These are phyloP conservation scores for Pleurotus tuoliensis DNA, from an alignment of 768 basidiomycete genomes.

Conservation along the genomic window DNA sequence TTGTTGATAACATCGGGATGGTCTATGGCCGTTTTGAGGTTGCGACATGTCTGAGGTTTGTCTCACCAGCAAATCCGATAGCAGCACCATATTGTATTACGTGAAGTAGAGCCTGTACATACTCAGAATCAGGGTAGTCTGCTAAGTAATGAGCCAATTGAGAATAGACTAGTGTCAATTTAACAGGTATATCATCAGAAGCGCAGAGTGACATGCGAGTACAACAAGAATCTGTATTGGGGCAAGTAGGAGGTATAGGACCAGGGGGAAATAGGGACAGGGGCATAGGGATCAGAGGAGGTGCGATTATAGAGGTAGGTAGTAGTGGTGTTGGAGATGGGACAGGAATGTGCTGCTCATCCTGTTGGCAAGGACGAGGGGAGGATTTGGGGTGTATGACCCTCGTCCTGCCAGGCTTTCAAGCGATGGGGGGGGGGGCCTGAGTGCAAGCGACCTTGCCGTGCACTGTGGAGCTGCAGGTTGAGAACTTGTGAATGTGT, in stretches of 20 bases:
- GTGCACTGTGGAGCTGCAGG: neutral
- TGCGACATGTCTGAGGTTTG: slow-evolving; percentile 12
- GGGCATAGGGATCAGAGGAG: slow-evolving; percentile 1
- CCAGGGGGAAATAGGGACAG: slow-evolving; percentile 10
- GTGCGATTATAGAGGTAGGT: neutral
- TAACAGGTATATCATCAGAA: slow-evolving; percentile 4
- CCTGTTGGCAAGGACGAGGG: neutral
- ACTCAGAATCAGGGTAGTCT: slow-evolving; percentile 23
- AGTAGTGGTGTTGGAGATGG: neutral
- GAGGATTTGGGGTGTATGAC: neutral
- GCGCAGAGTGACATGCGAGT: slow-evolving; percentile 7
- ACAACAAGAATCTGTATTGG: slow-evolving; percentile 12
- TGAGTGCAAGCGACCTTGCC: neutral
- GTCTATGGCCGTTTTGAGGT: slow-evolving; percentile 23
- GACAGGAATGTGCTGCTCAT: neutral
- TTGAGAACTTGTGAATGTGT: neutral
- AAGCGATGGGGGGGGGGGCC: neutral
- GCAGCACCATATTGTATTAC: slow-evolving; percentile 24
- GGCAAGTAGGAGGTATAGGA: slow-evolving; percentile 9
- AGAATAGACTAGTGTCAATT: neutral
- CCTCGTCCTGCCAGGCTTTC: neutral
- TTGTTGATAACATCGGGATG: slow-evolving; percentile 5
- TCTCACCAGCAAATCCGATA: slow-evolving; percentile 20
- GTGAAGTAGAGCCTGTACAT: slow-evolving; percentile 20
- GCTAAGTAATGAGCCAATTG: slow-evolving; percentile 19